Evolutionary conservation across 2,329 filamentous ascomycete species (phyloP), one percentile per base, ranked within the genome.

Genomic region (Cladosporium sp.): DNA sequence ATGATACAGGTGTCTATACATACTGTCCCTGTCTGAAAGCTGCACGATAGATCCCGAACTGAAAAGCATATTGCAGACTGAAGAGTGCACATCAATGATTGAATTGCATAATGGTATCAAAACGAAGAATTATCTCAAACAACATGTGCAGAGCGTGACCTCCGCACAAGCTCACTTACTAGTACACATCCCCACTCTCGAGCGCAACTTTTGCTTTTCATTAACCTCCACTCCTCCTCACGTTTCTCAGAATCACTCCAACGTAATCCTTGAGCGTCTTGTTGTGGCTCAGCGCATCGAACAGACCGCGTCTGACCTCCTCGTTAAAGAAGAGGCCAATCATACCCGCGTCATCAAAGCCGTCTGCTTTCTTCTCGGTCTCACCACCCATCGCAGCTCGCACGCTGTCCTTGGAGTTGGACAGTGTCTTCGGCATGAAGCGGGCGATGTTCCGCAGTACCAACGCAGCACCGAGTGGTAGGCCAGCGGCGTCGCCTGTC

Each of bases 391-490:
- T 53, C 34, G 32, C 64, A 25, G 62, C 56, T 30, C 62, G 36
- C 18, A 53, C 62, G 23, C 65, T 53, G 21, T 65, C 67, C n/a
- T 66, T 67, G 23, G 59, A 58, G 26, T 58, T 56, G 21, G 65
- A 59, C 21, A 69, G 51, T 5, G 61, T 53, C 64, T 71, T 69
- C 7, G 75, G 75, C 70, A 75, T 73, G 54, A 82, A 84, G 26
- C 81, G 78, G 14, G 91, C 91, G 67, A 95, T 86, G 74, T 95
- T 95, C 32, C 91, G 86, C 54, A 95, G 83, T 39, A 95, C 90
- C 30, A 94, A 82, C 16, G 90, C 88, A 2, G 90, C 89, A 63
- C 89, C 91, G 7, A 94, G 82, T n/a, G 91, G 90, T 39, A 94
- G 88, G 5, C 91, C 91, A 0, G 89, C 89, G 2, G 91, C 89